phyloP scores from a whole-genome alignment of 176 grass and related monocot genomes.

The Musa beccarii region DNA sequence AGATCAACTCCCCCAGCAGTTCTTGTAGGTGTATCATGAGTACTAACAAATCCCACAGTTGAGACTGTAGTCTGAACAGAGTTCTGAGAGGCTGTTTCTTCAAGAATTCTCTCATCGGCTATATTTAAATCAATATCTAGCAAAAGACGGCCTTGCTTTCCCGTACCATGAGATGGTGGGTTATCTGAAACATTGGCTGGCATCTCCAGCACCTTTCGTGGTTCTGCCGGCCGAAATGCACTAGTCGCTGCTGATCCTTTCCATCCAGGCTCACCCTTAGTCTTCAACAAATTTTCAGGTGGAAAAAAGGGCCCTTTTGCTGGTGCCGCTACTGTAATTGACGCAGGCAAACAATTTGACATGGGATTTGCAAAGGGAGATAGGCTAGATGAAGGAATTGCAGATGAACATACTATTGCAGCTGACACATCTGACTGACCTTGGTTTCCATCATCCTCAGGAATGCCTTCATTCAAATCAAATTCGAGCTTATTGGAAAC shows the following conservation, averaged over 20 bases:
- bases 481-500: constrained; percentile 54
- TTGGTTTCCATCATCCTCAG: constrained; percentile 41
- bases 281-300: constrained; percentile 51
- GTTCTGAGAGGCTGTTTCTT: constrained; percentile 38
- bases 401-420: constrained; percentile 30
- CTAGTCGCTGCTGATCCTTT: constrained; percentile 84
- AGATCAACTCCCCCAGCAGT: constrained; percentile 46
- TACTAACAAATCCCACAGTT: constrained; percentile 29
- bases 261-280: constrained; percentile 60
- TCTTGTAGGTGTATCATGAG: constrained; percentile 19
- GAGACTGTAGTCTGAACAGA: constrained; percentile 49
- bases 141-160: constrained; percentile 31
- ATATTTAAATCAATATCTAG: constrained; percentile 84
- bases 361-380: constrained; percentile 32
- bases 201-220: constrained; percentile 53
- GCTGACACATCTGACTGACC: constrained; percentile 35
- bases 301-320: constrained; percentile 69
- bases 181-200: constrained; percentile 23
- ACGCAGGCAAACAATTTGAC: constrained; percentile 30
- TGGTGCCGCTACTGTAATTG: constrained; percentile 58
- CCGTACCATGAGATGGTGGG: constrained; percentile 27
- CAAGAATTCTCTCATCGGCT: constrained; percentile 50
- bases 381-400: constrained; percentile 20
- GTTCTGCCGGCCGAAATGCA: constrained; percentile 69
- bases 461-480: constrained; percentile 75